These are phyloP conservation scores for Artemisia argyi DNA, from an alignment of 129 eudicot species.

Conservation along the genomic window DNA sequence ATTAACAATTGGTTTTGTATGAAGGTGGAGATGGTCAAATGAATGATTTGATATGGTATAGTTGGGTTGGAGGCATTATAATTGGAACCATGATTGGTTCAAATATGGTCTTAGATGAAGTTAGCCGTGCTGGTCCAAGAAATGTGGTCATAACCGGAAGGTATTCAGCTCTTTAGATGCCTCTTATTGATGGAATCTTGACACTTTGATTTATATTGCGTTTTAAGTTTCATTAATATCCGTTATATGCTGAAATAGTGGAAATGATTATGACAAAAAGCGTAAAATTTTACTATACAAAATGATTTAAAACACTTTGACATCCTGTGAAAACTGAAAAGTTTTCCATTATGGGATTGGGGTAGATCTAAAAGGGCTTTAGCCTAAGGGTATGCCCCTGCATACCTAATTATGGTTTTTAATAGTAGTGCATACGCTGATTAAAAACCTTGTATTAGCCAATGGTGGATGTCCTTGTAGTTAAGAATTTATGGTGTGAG, in stretches of 20 bases:
- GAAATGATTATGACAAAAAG: neutral
- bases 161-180: slow-evolving; percentile 33
- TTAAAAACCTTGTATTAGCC: neutral
- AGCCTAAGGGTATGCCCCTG: neutral
- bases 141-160: slow-evolving; percentile 97
- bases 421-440: neutral
- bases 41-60: slow-evolving; percentile 93
- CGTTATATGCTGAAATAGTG: neutral
- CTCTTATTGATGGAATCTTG: neutral
- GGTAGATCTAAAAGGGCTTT: neutral
- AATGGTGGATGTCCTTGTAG: neutral
- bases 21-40: slow-evolving; percentile 90
- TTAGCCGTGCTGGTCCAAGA: slow-evolving; percentile 91
- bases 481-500: neutral
- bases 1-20: neutral
- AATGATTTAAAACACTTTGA: neutral
- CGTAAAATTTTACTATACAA: neutral
- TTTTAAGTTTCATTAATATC: too few relatives aligned
- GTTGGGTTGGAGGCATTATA: slow-evolving; percentile 97
- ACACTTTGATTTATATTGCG: neutral
- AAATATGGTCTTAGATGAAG: slow-evolving; percentile 94
- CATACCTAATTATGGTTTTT: neutral
- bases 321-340: slow-evolving; percentile 1
- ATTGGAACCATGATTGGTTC: slow-evolving; percentile 98
- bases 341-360: neutral